Evolutionary conservation across 345 rosid genomes (phyloP).

Genomic region (Lepidium aucheri): DNA sequence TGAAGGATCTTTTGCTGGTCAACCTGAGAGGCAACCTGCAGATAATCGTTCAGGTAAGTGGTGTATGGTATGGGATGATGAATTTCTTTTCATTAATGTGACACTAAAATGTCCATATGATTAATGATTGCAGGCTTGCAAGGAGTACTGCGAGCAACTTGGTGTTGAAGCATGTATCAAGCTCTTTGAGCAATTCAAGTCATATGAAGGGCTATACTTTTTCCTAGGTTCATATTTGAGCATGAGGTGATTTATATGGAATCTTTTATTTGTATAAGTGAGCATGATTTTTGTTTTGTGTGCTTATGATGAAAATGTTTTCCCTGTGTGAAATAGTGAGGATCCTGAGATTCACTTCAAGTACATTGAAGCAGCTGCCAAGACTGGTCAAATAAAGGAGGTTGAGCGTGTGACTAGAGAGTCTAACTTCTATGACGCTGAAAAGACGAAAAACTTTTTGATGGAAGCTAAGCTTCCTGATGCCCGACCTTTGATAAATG

Average conservation of each 20-base stretch:
- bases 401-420: conserved; percentile 99
- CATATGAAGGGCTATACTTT: conserved; percentile 96
- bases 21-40: conserved; percentile 94
- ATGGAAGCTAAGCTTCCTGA: conserved; percentile 99
- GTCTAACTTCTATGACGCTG: conserved; percentile 90
- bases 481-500: conserved; percentile 97
- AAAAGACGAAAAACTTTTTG: conserved; percentile 91
- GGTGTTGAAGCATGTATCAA: conserved; percentile 93
- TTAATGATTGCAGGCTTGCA: conserved; percentile 65
- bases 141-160: conserved; percentile 96
- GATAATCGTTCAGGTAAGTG: conserved; percentile 89
- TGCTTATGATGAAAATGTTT: conserved; percentile 6
- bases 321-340: conserved; percentile 50
- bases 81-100: background rate
- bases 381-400: conserved; percentile 93
- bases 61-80: conserved; percentile 8
- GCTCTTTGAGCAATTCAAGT: conserved; percentile 94
- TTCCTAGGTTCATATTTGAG: conserved; percentile 96
- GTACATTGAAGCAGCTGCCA: conserved; percentile 98
- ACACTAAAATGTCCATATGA: conserved; percentile 15
- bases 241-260: conserved; percentile 50
- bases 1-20: conserved; percentile 94
- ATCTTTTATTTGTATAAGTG: conserved; percentile 7
- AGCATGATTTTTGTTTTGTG: background rate
- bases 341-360: conserved; percentile 97